Conservation (phyloP, 2,329 filamentous ascomycete species). For the Dactylella cylindrospora region DNA sequence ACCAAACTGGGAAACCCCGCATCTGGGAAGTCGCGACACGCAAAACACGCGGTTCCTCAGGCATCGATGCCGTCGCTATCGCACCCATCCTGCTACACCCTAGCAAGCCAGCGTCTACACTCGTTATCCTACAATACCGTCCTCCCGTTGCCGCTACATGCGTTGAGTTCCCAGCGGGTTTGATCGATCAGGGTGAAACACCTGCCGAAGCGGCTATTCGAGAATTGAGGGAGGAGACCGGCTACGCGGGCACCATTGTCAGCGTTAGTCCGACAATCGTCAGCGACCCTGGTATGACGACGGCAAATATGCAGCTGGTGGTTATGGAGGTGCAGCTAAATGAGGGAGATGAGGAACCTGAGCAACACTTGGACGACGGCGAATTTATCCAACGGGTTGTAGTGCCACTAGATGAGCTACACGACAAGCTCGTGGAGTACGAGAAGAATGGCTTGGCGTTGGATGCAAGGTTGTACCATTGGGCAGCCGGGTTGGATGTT, state of each 20-base stretch:
- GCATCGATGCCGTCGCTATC: conserved; percentile 64
- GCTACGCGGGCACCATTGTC: conserved; percentile 60
- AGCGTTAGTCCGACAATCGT: conserved; percentile 68
- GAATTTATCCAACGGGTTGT: conserved; percentile 65
- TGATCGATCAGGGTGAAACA: conserved; percentile 62
- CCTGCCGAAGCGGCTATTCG: conserved; percentile 61
- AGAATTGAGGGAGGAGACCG: conserved; percentile 65
- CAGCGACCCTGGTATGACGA: conserved; percentile 64
- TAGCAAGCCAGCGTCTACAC: conserved; percentile 55
- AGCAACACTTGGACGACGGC: conserved; percentile 63
- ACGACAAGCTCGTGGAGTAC: conserved; percentile 58
- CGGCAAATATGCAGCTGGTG: conserved; percentile 64
- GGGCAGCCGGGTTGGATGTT: conserved; percentile 62
- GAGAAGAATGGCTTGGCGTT: conserved; percentile 58
- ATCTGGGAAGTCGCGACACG: conserved; percentile 58
- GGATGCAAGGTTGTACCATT: conserved; percentile 63
- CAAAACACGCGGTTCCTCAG: conserved; percentile 59
- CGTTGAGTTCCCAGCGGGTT: conserved; percentile 63
- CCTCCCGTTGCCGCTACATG: conserved; percentile 62
- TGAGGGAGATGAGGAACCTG: conserved; percentile 55
- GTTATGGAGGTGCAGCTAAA: conserved; percentile 61
- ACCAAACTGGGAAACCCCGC: conserved; percentile 55
- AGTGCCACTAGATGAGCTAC: conserved; percentile 61
- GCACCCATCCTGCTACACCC: conserved; percentile 59
- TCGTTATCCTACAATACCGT: conserved; percentile 63